Base-by-base conservation (phyloP, 2,329 filamentous ascomycete genomes). In the Apiospora marii region DNA sequence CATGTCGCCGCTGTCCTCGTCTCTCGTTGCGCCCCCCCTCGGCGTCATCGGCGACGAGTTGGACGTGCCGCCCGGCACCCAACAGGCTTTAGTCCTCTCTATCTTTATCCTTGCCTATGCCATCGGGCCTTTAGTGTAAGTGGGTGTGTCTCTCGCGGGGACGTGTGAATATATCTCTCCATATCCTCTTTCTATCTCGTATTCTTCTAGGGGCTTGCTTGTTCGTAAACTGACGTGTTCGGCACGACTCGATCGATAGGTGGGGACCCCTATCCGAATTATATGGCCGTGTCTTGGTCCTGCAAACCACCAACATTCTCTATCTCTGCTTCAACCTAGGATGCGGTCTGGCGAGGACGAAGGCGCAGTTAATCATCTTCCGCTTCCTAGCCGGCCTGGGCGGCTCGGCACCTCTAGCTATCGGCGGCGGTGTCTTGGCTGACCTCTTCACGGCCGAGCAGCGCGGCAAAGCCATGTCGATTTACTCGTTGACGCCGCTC, bases 401-500 rank as follows among this genome's bases (percentile, higher is more conserved):
- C 24, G 90, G 89, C 0, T 89, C 87, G 74, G 89, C 88, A 0
- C 85, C 88, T 4, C 81, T 89, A 46, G 86, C 79, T 7, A 78
- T 80, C 49, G 79, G 78, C 79, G 79, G 80, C 69, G 80, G 80
- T 58, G 74, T 81, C 12, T 72, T 81, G 2, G 70, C 76, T 13
- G 81, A 82, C 77, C 85, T 87, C 37, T 92, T 90, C 82, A 81
- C 80, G 16, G 84, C 90, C 0, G 90, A 92, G 77, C 84, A 92
- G 79, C 87, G 91, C 74, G 91, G 91, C 3, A 87, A 85, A 74
- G 89, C 90, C 3, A 88, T 92, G 72, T 87, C 87, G 1, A 86
- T 92, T 51, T 92, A 92, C 82, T 88, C 85, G 69, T 84, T 93
- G 0, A 88, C 87, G 1, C 91, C 91, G 0, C 84, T 93, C 0